Conservation (phyloP, 1,284 basidiomycete genomes). For the Tilletia caries region DNA sequence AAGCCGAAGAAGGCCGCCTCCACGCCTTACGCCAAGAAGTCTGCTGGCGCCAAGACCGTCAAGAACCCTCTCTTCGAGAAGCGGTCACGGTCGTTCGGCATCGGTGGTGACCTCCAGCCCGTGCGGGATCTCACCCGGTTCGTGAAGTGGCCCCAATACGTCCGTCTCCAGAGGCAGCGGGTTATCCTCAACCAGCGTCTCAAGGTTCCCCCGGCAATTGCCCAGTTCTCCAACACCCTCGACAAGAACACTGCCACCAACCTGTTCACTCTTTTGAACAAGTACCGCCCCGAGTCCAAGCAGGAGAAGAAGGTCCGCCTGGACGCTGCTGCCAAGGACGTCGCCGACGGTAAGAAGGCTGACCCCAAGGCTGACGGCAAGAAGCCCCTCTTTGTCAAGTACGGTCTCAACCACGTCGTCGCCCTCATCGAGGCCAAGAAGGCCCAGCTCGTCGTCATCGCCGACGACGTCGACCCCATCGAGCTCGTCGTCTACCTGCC, state of each 20-base stretch:
- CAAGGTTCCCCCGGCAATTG: conserved; percentile 97
- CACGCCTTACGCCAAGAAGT: conserved; percentile 12
- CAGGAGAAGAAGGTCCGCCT: conserved; percentile 97
- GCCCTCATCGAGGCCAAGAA: conserved; percentile 91
- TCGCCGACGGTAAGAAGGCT: conserved; percentile 63
- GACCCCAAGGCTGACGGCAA: conserved; percentile 57
- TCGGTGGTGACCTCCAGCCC: conserved; percentile 92
- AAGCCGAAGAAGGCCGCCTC: conserved; percentile 39
- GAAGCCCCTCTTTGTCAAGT: conserved; percentile 93
- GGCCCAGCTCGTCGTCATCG: conserved; percentile 92
- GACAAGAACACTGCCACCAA: conserved; percentile 99
- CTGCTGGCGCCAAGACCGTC: conserved; percentile 57
- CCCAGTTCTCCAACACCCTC: conserved; percentile 94
- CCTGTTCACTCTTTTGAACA: conserved; percentile 96
- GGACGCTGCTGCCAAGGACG: conserved; percentile 68
- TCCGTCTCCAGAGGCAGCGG: conserved; percentile 96
- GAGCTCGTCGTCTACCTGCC: conserved; percentile 93
- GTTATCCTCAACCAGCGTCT: conserved; percentile 97
- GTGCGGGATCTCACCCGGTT: conserved; percentile 90
- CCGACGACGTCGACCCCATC: conserved; percentile 97
- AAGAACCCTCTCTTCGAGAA: conserved; percentile 98
- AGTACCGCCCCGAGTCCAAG: conserved; percentile 87
- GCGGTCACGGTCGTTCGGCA: conserved; percentile 85
- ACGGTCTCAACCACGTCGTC: conserved; percentile 93
- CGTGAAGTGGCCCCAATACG: conserved; percentile 99